Evolutionary conservation across 2,329 filamentous ascomycete species (phyloP).

Genomic region (Cephalotrichum gorgonifer): DNA sequence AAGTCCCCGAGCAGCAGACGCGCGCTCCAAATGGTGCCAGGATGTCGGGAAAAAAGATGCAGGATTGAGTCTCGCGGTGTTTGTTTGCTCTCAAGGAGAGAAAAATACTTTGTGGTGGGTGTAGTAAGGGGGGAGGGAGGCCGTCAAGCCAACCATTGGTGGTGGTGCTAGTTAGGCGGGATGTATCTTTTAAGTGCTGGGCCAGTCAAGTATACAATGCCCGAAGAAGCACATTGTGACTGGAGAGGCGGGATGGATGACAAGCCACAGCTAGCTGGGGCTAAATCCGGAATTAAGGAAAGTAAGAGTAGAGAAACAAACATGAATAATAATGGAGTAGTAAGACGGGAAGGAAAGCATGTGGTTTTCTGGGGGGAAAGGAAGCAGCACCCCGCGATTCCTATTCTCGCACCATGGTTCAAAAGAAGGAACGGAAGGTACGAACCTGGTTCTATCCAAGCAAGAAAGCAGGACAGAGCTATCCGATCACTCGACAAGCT

Average conservation of each 20-base stretch:
- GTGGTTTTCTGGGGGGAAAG: not conserved
- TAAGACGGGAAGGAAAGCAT: not conserved
- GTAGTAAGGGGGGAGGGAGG: not conserved
- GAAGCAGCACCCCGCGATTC: not conserved
- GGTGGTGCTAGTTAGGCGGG: not conserved
- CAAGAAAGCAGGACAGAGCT: not conserved
- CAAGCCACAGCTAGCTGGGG: not conserved
- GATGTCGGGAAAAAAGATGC: not conserved
- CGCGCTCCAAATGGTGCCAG: not conserved
- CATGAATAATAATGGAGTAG: not conserved
- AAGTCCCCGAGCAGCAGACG: not conserved
- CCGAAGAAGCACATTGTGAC: not conserved
- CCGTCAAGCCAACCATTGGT: not conserved
- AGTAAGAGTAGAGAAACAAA: not conserved
- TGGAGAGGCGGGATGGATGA: no score
- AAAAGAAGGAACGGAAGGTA: not conserved
- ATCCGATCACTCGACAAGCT: not conserved
- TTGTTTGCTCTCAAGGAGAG: not conserved
- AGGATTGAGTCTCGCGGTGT: not conserved
- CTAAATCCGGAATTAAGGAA: not conserved
- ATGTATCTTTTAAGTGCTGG: not conserved
- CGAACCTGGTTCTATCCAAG: not conserved
- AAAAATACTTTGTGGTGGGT: not conserved
- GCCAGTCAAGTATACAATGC: not conserved
- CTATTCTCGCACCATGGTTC: not conserved